A percentile compares a stretch with the other conserved stretches of the same genome.
These are phyloP conservation scores for Ustilago xerochloae DNA, from an alignment of 1,284 basidiomycete genomes.

Conservation along the genomic window DNA sequence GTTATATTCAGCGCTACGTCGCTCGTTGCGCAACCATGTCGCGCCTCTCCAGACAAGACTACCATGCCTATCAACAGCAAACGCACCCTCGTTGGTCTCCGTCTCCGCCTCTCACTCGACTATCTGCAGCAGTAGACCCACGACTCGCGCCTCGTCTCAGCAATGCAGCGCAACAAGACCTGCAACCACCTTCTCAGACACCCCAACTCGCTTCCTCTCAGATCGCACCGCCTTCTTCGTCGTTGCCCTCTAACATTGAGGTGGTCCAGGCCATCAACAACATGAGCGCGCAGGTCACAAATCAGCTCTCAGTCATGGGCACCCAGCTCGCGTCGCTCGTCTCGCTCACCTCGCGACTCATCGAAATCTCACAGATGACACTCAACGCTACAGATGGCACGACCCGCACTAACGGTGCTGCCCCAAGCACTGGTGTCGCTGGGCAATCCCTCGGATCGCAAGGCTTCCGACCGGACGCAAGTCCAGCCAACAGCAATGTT, in stretches of 20 bases:
- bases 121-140: conserved; percentile 29
- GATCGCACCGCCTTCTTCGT: conserved; percentile 3
- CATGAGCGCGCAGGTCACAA: conserved; percentile 43
- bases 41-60: conserved; percentile 45
- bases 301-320: conserved; percentile 45
- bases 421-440: background rate
- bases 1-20: background rate
- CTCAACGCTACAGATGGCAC: conserved; percentile 19
- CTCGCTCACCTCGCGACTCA: conserved; percentile 43
- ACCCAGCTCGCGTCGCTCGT: conserved; percentile 44
- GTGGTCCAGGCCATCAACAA: conserved; percentile 45
- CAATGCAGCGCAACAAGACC: conserved; percentile 26
- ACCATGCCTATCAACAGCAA: conserved; percentile 37
- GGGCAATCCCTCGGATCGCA: conserved; percentile 1
- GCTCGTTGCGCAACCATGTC: conserved; percentile 24
- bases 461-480: conserved; percentile 13
- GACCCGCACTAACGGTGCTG: conserved; percentile 6
- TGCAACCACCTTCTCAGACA: conserved; percentile 30
- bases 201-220: conserved; percentile 30
- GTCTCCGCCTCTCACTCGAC: conserved; percentile 45
- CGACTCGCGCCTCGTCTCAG: conserved; percentile 33
- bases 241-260: conserved; percentile 26
- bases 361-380: conserved; percentile 40
- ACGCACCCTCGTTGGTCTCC: conserved; percentile 44
- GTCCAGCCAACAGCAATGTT: conserved; percentile 22